These are phyloP conservation scores for Vanilla planifolia DNA, from an alignment of 106 monocot genomes.

Conservation along the genomic window DNA sequence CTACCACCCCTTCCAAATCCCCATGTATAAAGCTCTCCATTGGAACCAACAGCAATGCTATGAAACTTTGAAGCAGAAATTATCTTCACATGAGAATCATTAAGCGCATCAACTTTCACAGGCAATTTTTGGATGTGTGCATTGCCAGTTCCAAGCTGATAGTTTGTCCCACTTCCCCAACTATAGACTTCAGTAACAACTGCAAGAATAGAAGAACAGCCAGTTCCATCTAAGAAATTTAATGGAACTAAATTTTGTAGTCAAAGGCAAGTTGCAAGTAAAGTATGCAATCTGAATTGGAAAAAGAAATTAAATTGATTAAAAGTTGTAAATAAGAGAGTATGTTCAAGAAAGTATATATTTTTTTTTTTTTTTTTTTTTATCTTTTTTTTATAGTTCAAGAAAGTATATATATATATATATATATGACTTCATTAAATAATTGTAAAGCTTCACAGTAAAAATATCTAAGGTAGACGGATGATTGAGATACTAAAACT, in stretches of 20 bases:
- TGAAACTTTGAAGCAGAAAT: slow-evolving; percentile 89
- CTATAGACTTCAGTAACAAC: slow-evolving; percentile 87
- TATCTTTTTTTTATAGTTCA: too few relatives aligned
- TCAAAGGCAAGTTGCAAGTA: background rate
- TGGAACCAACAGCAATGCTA: slow-evolving; percentile 68
- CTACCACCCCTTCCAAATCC: slow-evolving; percentile 98
- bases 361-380: too few relatives aligned
- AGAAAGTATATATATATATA: too few relatives aligned
- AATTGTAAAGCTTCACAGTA: too few relatives aligned
- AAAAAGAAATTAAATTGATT: too few relatives aligned
- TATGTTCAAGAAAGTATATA: too few relatives aligned
- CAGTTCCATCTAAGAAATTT: background rate
- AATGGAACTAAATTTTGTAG: background rate
- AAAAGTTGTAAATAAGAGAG: too few relatives aligned
- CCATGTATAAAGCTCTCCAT: slow-evolving; percentile 94
- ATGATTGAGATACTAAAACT: too few relatives aligned
- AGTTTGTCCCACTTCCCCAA: slow-evolving; percentile 99
- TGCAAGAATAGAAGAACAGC: slow-evolving; percentile 29
- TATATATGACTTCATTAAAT: too few relatives aligned
- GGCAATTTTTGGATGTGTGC: slow-evolving; percentile 92
- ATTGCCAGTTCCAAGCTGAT: slow-evolving; percentile 98
- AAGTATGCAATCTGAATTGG: too few relatives aligned
- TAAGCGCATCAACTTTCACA: slow-evolving; percentile 89
- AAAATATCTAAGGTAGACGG: too few relatives aligned
- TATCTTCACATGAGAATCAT: slow-evolving; percentile 55